Evolutionary conservation across 2,329 filamentous ascomycete genomes (phyloP).

Genomic region (Aspergillus spinulosporus): DNA sequence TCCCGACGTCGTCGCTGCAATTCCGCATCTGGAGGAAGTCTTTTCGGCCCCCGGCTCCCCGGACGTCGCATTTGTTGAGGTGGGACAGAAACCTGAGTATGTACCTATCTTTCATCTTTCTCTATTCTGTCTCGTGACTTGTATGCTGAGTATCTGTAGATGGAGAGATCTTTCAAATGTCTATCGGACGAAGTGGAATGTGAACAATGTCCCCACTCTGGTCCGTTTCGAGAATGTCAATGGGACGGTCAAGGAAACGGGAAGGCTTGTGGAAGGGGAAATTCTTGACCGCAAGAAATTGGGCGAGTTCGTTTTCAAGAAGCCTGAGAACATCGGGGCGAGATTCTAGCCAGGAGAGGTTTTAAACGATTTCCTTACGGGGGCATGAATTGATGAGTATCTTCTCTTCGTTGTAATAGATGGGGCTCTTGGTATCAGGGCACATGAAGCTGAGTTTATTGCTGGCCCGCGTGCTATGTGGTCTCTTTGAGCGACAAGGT

Average conservation of each 20-base stretch:
- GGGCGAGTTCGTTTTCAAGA: constrained; percentile 21
- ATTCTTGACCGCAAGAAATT: constrained; percentile 33
- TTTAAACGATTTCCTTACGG: not conserved
- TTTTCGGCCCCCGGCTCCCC: constrained; percentile 31
- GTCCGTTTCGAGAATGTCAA: constrained; percentile 36
- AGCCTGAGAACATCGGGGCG: not conserved
- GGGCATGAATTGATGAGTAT: too few relatives aligned
- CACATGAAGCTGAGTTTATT: too few relatives aligned
- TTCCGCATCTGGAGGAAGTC: constrained; percentile 34
- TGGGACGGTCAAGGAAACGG: constrained; percentile 33
- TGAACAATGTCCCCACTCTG: constrained; percentile 38
- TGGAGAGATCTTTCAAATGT: constrained; percentile 39
- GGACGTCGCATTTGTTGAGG: constrained; percentile 32
- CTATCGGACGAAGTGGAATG: constrained; percentile 38
- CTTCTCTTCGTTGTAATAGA: too few relatives aligned
- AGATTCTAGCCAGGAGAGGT: not conserved
- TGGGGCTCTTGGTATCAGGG: too few relatives aligned
- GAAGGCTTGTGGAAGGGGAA: constrained; percentile 33
- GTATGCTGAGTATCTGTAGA: constrained; percentile 23
- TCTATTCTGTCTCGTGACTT: not conserved
- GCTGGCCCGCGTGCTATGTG: too few relatives aligned
- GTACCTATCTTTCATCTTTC: constrained; percentile 12
- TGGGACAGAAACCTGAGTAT: constrained; percentile 39
- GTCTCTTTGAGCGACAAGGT: too few relatives aligned
- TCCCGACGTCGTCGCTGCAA: constrained; percentile 41